phyloP scores from a whole-genome alignment of 1,284 basidiomycete genomes.

The Apiotrichum gracile region DNA sequence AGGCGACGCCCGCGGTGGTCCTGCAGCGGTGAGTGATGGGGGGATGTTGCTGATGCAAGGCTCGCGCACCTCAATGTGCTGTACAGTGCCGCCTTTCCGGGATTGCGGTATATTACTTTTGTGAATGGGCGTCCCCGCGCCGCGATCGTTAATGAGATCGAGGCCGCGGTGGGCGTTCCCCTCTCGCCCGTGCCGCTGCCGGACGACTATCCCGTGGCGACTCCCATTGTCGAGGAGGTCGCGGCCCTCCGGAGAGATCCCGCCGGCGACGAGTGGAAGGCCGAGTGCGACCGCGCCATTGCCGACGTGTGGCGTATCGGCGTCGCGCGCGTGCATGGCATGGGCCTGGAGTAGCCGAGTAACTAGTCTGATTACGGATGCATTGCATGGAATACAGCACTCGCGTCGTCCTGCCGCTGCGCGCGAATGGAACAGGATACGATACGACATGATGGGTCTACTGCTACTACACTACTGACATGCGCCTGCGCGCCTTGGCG shows the following conservation, averaged over 20 bases:
- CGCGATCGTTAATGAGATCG: constrained; percentile 70
- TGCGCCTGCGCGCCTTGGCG: not conserved
- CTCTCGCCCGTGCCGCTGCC: constrained; percentile 26
- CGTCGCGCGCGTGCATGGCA: constrained; percentile 52
- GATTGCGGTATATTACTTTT: constrained; percentile 80
- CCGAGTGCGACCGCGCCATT: constrained; percentile 66
- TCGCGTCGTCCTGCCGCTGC: not conserved
- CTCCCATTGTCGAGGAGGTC: constrained; percentile 47
- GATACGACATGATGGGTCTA: not conserved
- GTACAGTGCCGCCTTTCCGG: constrained; percentile 68
- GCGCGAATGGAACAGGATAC: not conserved
- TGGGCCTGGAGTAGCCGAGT: constrained; percentile 33
- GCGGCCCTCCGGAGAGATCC: constrained; percentile 18
- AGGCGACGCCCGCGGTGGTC: constrained; percentile 32
- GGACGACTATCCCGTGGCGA: constrained; percentile 20
- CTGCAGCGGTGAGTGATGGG: constrained; percentile 37
- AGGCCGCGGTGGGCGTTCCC: constrained; percentile 53
- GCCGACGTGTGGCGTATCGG: constrained; percentile 68
- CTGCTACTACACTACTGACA: not conserved
- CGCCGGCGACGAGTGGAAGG: constrained; percentile 51
- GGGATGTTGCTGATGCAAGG: constrained; percentile 16
- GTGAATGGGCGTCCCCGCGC: constrained; percentile 74
- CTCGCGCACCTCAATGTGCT: constrained; percentile 62
- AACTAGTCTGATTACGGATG: no score
- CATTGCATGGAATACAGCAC: not conserved